Conservation (phyloP, 768 basidiomycete genomes). For the Serendipita indica region DNA sequence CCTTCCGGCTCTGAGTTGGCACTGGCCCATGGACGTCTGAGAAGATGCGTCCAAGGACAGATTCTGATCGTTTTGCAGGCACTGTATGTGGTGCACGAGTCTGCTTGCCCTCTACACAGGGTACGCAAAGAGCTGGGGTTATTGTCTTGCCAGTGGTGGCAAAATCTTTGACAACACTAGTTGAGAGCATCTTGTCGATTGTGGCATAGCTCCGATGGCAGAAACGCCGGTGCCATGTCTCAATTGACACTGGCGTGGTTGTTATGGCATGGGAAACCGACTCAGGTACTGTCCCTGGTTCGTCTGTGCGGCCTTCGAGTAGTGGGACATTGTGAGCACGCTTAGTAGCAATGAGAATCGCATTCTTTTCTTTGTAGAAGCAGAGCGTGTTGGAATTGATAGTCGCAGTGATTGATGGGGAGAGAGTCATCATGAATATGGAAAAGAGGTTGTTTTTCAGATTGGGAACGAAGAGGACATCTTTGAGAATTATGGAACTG, state of each 20-base stretch:
- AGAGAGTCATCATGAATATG: neutral
- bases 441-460: neutral
- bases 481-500: neutral
- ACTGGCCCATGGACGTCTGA: conserved; percentile 14
- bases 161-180: too few relatives aligned
- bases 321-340: neutral
- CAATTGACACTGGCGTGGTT: neutral
- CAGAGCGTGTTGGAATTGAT: neutral
- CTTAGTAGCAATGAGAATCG: neutral
- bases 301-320: neutral
- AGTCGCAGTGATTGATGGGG: neutral
- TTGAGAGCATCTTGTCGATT: too few relatives aligned
- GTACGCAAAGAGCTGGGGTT: neutral
- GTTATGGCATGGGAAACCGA: too few relatives aligned
- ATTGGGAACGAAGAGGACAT: neutral
- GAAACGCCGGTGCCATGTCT: neutral
- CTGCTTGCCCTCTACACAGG: neutral
- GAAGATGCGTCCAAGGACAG: conserved; percentile 4
- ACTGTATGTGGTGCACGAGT: neutral
- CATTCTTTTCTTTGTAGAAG: neutral
- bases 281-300: neutral
- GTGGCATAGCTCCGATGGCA: too few relatives aligned
- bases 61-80: conserved; percentile 1
- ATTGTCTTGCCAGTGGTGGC: neutral
- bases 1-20: conserved; percentile 15